These are phyloP conservation scores for Exophiala spinifera DNA, from an alignment of 2,329 filamentous ascomycete species.

Conservation along the genomic window DNA sequence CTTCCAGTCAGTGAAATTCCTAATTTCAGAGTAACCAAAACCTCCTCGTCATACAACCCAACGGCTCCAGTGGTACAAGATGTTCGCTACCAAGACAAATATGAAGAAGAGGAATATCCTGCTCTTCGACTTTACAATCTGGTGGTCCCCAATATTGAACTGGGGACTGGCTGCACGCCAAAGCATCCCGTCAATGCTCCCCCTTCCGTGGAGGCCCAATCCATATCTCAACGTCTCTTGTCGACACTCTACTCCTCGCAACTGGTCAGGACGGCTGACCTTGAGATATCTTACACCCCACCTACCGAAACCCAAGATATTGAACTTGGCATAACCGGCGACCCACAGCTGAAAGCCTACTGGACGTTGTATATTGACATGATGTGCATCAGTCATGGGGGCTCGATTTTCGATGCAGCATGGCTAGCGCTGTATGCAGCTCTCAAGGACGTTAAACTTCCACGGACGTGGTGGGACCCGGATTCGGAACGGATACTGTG, in stretches of 20 bases:
- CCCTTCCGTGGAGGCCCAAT: conserved; percentile 76
- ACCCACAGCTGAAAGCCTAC: conserved; percentile 69
- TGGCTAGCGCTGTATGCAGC: conserved; percentile 84
- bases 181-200: conserved; percentile 71
- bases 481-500: conserved; percentile 79
- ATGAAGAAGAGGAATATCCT: conserved; percentile 41
- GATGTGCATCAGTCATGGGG: conserved; percentile 86
- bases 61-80: conserved; percentile 1
- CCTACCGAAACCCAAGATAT: conserved; percentile 30
- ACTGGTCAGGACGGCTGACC: conserved; percentile 63
- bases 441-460: conserved; percentile 71
- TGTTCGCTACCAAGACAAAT: conserved; percentile 40
- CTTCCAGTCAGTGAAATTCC: conserved; percentile 72
- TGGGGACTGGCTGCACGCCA: conserved; percentile 86
- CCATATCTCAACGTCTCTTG: conserved; percentile 75
- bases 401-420: conserved; percentile 73
- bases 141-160: conserved; percentile 88
- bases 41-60: conserved; percentile 5
- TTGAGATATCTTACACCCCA: conserved; percentile 69
- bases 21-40: conserved; percentile 53
- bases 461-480: conserved; percentile 75
- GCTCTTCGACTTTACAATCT: conserved; percentile 54
- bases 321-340: conserved; percentile 44
- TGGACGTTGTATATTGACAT: conserved; percentile 95
- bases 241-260: conserved; percentile 70